phyloP scores from a whole-genome alignment of 2,329 filamentous ascomycete species.

The Acrocalymma vagum region DNA sequence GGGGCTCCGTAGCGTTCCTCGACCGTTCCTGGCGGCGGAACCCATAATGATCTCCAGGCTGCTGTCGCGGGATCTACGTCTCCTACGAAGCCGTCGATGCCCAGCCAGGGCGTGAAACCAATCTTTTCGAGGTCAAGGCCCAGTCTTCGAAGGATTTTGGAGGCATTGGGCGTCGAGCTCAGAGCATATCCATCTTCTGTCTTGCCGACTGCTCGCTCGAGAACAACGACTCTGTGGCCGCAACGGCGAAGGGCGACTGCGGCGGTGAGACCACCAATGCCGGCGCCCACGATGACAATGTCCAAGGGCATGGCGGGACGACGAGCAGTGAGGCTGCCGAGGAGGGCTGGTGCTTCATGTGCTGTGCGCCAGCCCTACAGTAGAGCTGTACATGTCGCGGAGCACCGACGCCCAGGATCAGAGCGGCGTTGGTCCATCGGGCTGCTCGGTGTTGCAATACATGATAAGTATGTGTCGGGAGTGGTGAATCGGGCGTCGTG shows the following conservation, averaged over 20 bases:
- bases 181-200: constrained; percentile 7
- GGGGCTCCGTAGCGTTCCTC: constrained; percentile 7
- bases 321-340: no score
- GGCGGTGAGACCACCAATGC: no score
- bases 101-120: constrained; percentile 3
- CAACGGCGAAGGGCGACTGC: constrained; percentile 5
- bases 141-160: constrained; percentile 5
- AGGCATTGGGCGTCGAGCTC: constrained; percentile 9
- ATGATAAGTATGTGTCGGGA: constrained; percentile 9
- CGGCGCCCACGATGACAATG: no score
- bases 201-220: constrained; percentile 6
- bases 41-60: constrained; percentile 8
- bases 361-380: constrained; percentile 4
- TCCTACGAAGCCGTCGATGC: constrained; percentile 6
- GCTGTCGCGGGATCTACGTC: constrained; percentile 4
- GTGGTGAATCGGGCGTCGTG: neutral
- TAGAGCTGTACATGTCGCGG: no score
- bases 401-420: no score
- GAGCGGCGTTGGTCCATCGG: no score
- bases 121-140: constrained; percentile 8
- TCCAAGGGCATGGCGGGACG: constrained; percentile 7
- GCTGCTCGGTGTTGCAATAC: constrained; percentile 5
- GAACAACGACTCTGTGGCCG: constrained; percentile 6
- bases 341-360: no score
- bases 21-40: constrained; percentile 8